These are phyloP conservation scores for Chlorencoelia australis DNA, from an alignment of 2,329 filamentous ascomycete genomes.

Conservation along the genomic window DNA sequence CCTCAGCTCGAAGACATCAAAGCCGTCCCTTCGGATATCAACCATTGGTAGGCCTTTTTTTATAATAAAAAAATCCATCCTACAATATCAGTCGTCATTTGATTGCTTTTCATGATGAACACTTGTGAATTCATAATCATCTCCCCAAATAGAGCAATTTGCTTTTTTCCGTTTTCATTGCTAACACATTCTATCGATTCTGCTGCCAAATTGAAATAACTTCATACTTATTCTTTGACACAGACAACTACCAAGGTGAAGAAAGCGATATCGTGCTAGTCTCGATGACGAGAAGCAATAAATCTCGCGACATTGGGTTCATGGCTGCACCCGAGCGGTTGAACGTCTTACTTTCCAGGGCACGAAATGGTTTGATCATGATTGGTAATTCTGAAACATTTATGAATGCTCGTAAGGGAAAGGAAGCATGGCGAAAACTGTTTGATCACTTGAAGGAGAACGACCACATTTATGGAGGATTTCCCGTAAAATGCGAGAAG, in stretches of 20 bases:
- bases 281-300: conserved; percentile 59
- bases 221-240: conserved; percentile 1
- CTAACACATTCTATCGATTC: no score
- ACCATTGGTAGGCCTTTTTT: conserved; percentile 62
- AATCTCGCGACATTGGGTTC: conserved; percentile 56
- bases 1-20: conserved; percentile 40
- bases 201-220: no score
- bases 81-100: no score
- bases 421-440: conserved; percentile 45
- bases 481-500: conserved; percentile 49
- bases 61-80: no score
- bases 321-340: conserved; percentile 54
- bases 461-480: conserved; percentile 45
- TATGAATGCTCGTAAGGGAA: conserved; percentile 45
- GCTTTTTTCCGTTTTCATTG: no score
- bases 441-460: conserved; percentile 44
- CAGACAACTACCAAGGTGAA: conserved; percentile 72
- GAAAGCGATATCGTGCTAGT: conserved; percentile 64
- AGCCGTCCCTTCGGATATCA: conserved; percentile 47
- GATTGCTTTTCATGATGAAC: no score
- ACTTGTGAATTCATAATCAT: no score
- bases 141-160: no score
- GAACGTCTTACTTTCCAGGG: conserved; percentile 61
- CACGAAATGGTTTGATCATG: conserved; percentile 55
- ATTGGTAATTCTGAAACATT: conserved; percentile 63